phyloP scores from a whole-genome alignment of 2,329 filamentous ascomycete genomes.

The Lomentospora prolificans region DNA sequence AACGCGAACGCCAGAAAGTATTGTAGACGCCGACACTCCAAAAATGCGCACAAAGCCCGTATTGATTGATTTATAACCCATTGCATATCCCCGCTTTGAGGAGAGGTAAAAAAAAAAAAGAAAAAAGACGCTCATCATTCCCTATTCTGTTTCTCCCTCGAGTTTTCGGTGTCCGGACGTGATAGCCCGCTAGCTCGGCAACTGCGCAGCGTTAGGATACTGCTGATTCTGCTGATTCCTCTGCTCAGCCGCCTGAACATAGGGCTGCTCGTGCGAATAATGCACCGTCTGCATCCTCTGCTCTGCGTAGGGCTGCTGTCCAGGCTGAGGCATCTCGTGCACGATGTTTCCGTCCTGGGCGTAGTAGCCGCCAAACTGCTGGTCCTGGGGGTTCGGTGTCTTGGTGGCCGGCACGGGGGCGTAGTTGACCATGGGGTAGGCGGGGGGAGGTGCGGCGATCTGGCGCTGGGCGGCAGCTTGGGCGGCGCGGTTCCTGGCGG shows the following conservation, averaged over 20 bases:
- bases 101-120: neutral
- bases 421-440: constrained; percentile 2
- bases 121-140: neutral
- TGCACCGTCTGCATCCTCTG: neutral
- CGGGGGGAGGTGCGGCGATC: neutral
- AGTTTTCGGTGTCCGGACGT: no score
- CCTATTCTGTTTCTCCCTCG: neutral
- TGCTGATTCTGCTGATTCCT: neutral
- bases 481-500: neutral
- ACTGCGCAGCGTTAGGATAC: neutral
- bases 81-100: no score
- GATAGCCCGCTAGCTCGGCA: neutral
- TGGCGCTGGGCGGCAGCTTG: neutral
- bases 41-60: no score
- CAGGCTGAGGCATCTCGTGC: neutral
- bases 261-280: neutral
- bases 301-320: neutral
- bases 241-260: neutral
- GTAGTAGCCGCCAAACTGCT: constrained; percentile 1
- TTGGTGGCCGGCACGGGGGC: neutral
- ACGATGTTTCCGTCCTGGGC: neutral
- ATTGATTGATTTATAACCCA: no score
- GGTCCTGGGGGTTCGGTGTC: neutral
- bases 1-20: neutral
- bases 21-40: neutral